Percentiles rank a stretch among this genome's conserved stretches.
Conservation (phyloP, 1,139 yeast species). For the Hemisphaericaspora lyxosophila region DNA sequence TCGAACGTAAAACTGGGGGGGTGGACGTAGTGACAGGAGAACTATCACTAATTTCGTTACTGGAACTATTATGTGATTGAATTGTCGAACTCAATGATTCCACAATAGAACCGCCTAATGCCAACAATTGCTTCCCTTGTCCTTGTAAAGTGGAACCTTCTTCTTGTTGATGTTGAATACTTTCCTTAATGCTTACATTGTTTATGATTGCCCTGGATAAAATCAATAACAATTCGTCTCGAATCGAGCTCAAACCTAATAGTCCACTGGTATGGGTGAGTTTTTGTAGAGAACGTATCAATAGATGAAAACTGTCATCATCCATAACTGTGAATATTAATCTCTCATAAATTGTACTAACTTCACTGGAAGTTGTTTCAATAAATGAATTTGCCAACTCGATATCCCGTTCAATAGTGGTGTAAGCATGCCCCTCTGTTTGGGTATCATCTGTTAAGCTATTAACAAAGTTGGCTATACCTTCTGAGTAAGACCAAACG, state of each 20-base stretch:
- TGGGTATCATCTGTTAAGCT: constrained; percentile 31
- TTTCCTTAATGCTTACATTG: constrained; percentile 28
- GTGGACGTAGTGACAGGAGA: neutral
- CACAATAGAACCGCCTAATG: constrained; percentile 62
- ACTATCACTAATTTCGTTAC: neutral
- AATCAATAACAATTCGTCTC: constrained; percentile 61
- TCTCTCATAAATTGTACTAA: constrained; percentile 47
- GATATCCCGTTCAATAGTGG: constrained; percentile 32
- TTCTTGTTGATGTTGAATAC: constrained; percentile 1
- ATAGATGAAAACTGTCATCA: constrained; percentile 58
- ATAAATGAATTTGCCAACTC: constrained; percentile 42
- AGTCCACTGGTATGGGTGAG: constrained; percentile 81
- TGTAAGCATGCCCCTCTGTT: constrained; percentile 20
- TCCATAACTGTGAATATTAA: constrained; percentile 69
- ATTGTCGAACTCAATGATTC: constrained; percentile 36
- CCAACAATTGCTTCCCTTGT: constrained; percentile 36
- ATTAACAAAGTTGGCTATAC: constrained; percentile 58
- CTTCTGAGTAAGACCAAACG: constrained; percentile 61
- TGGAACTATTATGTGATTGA: neutral
- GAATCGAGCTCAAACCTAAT: constrained; percentile 51
- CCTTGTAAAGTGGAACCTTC: constrained; percentile 16
- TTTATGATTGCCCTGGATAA: constrained; percentile 57
- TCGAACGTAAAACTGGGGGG: constrained; percentile 20
- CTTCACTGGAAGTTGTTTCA: constrained; percentile 44
- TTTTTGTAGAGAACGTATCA: constrained; percentile 74